Evolutionary conservation across 495 filamentous ascomycete genomes (phyloP), one percentile per base, ranked within the genome.

Genomic region (Daldinia bambusicola): DNA sequence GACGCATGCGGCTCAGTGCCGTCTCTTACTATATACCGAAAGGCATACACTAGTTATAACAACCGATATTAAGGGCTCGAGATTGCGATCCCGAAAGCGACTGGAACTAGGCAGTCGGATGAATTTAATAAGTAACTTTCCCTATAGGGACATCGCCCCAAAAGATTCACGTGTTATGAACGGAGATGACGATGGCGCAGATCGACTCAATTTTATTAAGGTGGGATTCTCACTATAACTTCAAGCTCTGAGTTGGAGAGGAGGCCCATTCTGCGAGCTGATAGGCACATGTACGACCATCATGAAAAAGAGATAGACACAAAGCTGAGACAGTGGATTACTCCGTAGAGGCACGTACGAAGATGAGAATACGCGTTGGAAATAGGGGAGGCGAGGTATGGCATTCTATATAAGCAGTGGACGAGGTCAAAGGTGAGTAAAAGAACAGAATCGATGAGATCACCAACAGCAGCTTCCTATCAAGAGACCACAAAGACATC

Each of bases 131-230:
- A 57, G 12, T 50, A 65, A 53, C 60, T 55, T 48, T 61, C 56
- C 70, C 22, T 32, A 69, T 38, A 43, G 3, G 64, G 64, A 61
- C 57, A 45, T 61, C 41, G 41, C 58, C n/a, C 16, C 60, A 65
- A 65, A 65, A 34, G 30, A 18, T 12, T 69, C 61, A 55, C 41
- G 22, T 18, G 14, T 31, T 20, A 61, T 60, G 18, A 43, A 53
- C 65, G 65, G 70, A 63, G 50, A 56, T 52, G 58, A 20, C 65
- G 55, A 65, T 57, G 61, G 64, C 64, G 41, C 64, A 55, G 61
- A 51, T 64, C 55, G 61, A 69, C 45, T 61, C 65, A 55, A 58
- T 18, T 61, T 72, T 45, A 69, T 65, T 69, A 63, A 57, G 43
- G 31, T 48, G 22, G 66, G 51, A 66, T 56, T 50, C 41, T 61